Percentiles rank a stretch among this genome's conserved stretches.
Conservation (phyloP, 352 stramenopile genomes). For the Phytophthora fragariaefolia region DNA sequence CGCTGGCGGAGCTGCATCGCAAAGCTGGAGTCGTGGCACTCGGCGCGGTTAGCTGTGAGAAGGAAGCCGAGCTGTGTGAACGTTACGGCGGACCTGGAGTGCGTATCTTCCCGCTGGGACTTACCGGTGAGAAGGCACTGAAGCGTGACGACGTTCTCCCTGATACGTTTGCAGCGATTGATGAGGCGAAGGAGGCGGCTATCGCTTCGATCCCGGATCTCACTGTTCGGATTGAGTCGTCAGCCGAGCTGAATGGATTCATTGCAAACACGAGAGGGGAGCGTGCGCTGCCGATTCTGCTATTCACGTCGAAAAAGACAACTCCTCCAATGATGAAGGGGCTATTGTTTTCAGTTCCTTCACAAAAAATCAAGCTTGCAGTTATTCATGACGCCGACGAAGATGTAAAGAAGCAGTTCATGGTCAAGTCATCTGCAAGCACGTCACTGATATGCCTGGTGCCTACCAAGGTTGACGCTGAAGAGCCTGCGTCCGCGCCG, state of each 20-base stretch:
- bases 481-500: constrained; percentile 37
- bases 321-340: constrained; percentile 67
- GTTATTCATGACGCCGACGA: constrained; percentile 61
- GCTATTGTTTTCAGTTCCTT: constrained; percentile 64
- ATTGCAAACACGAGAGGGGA: constrained; percentile 43
- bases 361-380: constrained; percentile 57
- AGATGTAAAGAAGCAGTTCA: constrained; percentile 72
- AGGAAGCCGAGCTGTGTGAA: constrained; percentile 56
- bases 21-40: constrained; percentile 69
- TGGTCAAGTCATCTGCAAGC: constrained; percentile 40
- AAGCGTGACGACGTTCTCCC: constrained; percentile 48
- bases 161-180: constrained; percentile 51
- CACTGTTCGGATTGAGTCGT: constrained; percentile 50
- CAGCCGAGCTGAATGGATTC: constrained; percentile 65
- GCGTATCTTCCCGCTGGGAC: constrained; percentile 56
- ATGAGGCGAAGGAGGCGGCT: constrained; percentile 53
- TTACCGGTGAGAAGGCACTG: constrained; percentile 35
- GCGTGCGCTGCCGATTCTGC: constrained; percentile 59
- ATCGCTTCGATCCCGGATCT: constrained; percentile 58
- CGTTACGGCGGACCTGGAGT: constrained; percentile 55
- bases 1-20: constrained; percentile 54
- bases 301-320: constrained; percentile 65
- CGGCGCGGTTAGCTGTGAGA: constrained; percentile 59
- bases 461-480: constrained; percentile 34
- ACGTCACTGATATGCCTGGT: constrained; percentile 62